Conservation (phyloP, 2,329 filamentous ascomycete species). For the Knufia petricola region DNA sequence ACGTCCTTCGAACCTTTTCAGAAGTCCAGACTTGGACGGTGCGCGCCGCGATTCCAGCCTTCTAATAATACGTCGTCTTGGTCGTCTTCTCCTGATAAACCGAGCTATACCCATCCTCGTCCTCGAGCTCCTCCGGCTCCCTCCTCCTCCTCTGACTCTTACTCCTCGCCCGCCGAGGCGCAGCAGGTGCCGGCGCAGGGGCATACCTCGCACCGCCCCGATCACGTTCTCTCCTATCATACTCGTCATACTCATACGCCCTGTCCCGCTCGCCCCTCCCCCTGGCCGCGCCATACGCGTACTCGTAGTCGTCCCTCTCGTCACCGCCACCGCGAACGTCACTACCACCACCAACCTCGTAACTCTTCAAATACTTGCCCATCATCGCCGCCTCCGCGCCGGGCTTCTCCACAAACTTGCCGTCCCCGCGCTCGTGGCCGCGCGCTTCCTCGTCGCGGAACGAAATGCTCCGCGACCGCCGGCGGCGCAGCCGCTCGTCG, state of each 20-base stretch:
- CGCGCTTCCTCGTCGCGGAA: not conserved
- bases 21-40: no score
- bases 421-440: not conserved
- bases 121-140: no score
- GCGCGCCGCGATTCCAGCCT: not conserved
- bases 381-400: slow-evolving; percentile 5
- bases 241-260: not conserved
- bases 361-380: slow-evolving; percentile 3
- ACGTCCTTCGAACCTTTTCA: no score
- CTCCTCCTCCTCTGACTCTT: not conserved
- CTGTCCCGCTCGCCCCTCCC: not conserved
- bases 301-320: not conserved
- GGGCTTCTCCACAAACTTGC: slow-evolving; percentile 1
- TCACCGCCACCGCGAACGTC: no score
- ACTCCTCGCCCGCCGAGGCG: not conserved
- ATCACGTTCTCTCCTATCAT: slow-evolving; percentile 5
- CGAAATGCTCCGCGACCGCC: slow-evolving; percentile 3
- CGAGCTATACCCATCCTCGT: slow-evolving; percentile 1
- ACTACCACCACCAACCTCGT: no score
- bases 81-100: not conserved
- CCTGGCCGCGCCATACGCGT: not conserved
- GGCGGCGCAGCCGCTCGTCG: not conserved
- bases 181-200: no score
- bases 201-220: not conserved
- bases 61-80: not conserved